Conservation (phyloP, 495 filamentous ascomycete species). For the Penicillium lividum region DNA sequence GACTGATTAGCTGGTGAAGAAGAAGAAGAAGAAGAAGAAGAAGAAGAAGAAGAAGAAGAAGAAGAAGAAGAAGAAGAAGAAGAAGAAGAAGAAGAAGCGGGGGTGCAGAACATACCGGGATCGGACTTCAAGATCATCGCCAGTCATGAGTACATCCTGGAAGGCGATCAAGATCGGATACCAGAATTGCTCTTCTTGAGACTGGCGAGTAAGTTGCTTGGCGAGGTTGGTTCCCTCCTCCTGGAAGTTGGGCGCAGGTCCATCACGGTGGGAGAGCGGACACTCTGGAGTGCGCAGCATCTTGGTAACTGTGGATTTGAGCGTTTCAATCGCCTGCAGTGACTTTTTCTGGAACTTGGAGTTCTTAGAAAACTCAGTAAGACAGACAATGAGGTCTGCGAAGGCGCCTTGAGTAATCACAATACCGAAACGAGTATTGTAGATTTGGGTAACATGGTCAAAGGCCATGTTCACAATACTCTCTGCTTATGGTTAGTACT, state of each 20-base stretch:
- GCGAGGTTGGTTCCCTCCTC: conserved; percentile 51
- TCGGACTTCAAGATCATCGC: conserved; percentile 95
- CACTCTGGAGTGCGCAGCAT: conserved; percentile 98
- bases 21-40: too few species aligned
- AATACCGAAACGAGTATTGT: conserved; percentile 93
- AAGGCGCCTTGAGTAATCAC: conserved; percentile 97
- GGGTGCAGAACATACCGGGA: conserved; percentile 50
- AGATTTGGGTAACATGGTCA: conserved; percentile 96
- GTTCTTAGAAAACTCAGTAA: conserved; percentile 99
- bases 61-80: too few species aligned
- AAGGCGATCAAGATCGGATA: conserved; percentile 97
- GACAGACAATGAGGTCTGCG: conserved; percentile 90
- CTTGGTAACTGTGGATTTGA: conserved; percentile 86
- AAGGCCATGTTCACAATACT: conserved; percentile 94
- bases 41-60: too few species aligned
- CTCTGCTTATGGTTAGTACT: conserved; percentile 49
- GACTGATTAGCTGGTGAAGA: conserved; percentile 9
- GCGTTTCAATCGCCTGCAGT: conserved; percentile 89
- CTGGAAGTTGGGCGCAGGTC: conserved; percentile 37
- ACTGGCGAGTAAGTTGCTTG: conserved; percentile 55
- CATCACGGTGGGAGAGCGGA: conserved; percentile 67
- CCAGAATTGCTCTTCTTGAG: conserved; percentile 96
- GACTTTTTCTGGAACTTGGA: conserved; percentile 97
- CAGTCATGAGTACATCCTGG: conserved; percentile 98
- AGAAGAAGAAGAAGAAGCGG: not conserved